A percentile compares a stretch with the other conserved stretches of the same genome.
Conservation (phyloP, 495 filamentous ascomycete species). For the Bathelium albidoporum region DNA sequence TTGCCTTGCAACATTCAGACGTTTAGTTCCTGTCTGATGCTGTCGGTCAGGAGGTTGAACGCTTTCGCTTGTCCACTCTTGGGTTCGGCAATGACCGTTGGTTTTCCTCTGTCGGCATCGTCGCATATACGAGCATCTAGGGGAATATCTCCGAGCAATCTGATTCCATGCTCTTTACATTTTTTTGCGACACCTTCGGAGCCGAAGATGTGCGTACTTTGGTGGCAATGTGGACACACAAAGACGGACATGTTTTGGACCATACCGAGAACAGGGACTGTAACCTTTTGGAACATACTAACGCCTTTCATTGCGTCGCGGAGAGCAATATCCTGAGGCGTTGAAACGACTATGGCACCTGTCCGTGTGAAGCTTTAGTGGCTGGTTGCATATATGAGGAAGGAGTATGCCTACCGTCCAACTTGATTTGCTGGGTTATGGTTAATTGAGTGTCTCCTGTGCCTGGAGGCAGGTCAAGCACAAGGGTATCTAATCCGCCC, state of each 20-base stretch:
- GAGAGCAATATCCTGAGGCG: constrained; percentile 82
- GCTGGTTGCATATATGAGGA: not conserved
- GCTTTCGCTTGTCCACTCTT: constrained; percentile 57
- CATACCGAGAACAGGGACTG: constrained; percentile 75
- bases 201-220: constrained; percentile 72
- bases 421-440: constrained; percentile 77
- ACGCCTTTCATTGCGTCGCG: constrained; percentile 84
- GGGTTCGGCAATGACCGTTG: constrained; percentile 81
- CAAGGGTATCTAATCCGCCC: constrained; percentile 70
- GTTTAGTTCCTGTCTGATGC: not conserved
- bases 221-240: constrained; percentile 64
- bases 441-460: constrained; percentile 92
- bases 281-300: constrained; percentile 79
- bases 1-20: not conserved
- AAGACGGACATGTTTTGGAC: constrained; percentile 94
- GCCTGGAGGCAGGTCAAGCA: constrained; percentile 86
- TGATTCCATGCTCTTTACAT: constrained; percentile 55
- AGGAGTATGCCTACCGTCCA: constrained; percentile 52
- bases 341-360: constrained; percentile 84
- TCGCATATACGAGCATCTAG: constrained; percentile 78
- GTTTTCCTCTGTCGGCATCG: constrained; percentile 80
- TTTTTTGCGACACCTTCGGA: constrained; percentile 40
- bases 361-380: not conserved
- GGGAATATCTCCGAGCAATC: constrained; percentile 80
- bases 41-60: constrained; percentile 37